Conservation (phyloP, 768 basidiomycete genomes). For the Termitomyces sp. region DNA sequence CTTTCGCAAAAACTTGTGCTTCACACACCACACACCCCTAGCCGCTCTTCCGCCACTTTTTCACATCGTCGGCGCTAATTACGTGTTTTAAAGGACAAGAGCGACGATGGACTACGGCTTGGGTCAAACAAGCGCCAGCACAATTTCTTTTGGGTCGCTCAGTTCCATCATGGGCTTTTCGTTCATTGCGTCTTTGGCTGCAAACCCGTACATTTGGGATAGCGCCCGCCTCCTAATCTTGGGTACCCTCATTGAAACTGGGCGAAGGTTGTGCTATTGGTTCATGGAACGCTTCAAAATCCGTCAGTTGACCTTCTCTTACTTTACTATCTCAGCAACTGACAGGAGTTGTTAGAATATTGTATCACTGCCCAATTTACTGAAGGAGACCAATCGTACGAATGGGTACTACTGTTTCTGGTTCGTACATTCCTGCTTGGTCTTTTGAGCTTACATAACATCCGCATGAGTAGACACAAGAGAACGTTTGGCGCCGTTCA, state of each 20-base stretch:
- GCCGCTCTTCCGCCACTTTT: not conserved
- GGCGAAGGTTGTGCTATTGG: slow-evolving; percentile 34
- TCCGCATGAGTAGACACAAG: slow-evolving; percentile 25
- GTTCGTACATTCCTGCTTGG: slow-evolving; percentile 17
- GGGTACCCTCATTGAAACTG: slow-evolving; percentile 32
- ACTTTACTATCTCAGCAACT: not conserved
- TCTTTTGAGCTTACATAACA: not conserved
- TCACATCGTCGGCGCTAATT: not conserved
- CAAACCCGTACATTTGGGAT: slow-evolving; percentile 18
- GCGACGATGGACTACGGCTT: not conserved
- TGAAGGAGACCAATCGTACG: slow-evolving; percentile 43
- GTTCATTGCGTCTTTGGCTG: slow-evolving; percentile 25
- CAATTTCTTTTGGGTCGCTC: slow-evolving; percentile 9
- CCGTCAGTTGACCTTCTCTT: slow-evolving; percentile 22
- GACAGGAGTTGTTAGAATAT: slow-evolving; percentile 24
- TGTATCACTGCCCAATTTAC: slow-evolving; percentile 39
- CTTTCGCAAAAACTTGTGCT: not conserved
- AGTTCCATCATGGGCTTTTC: slow-evolving; percentile 31
- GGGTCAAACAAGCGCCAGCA: not conserved
- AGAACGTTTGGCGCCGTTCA: slow-evolving; percentile 38
- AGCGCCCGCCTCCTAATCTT: slow-evolving; percentile 25
- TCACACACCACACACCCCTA: not conserved
- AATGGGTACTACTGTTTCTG: slow-evolving; percentile 42
- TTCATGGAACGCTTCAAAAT: slow-evolving; percentile 30
- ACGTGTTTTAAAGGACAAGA: not conserved